Percentiles rank a stretch among this genome's conserved stretches.
These are phyloP conservation scores for Falciphora oryzae DNA, from an alignment of 2,329 filamentous ascomycete species.

Conservation along the genomic window DNA sequence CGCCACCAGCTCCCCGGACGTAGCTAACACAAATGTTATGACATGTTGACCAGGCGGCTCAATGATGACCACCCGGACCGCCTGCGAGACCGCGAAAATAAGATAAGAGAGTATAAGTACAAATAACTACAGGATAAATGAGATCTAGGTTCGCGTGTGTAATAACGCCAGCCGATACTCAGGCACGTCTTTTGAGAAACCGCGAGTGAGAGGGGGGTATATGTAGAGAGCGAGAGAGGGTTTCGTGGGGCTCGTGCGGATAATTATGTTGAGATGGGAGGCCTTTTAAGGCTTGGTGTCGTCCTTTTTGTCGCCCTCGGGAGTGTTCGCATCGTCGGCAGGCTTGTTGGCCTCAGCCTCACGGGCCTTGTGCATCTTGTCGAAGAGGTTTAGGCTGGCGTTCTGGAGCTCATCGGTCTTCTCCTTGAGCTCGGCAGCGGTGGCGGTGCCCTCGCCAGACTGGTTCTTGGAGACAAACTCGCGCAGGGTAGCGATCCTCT, in stretches of 20 bases:
- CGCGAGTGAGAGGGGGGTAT: conserved; percentile 20
- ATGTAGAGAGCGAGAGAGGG: conserved; percentile 11
- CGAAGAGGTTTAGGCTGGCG: conserved; percentile 92
- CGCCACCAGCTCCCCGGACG: conserved; percentile 16
- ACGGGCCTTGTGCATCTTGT: conserved; percentile 99
- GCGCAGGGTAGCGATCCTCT: conserved; percentile 83
- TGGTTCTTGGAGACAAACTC: conserved; percentile 94
- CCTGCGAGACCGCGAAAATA: conserved; percentile 26
- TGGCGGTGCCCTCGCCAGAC: conserved; percentile 79
- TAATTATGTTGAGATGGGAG: conserved; percentile 10
- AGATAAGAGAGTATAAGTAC: conserved; percentile 43
- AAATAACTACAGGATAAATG: conserved; percentile 35
- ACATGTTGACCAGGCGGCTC: conserved; percentile 19
- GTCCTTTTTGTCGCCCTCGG: conserved; percentile 72
- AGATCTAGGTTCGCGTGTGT: conserved; percentile 25
- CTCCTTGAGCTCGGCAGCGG: conserved; percentile 91
- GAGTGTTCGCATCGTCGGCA: conserved; percentile 50
- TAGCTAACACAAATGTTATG: conserved; percentile 35
- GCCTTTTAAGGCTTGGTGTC: conserved; percentile 59
- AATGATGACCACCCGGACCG: conserved; percentile 11
- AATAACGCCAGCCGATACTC: conserved; percentile 22
- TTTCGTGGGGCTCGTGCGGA: conserved; percentile 9
- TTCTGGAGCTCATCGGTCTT: conserved; percentile 98
- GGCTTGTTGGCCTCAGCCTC: conserved; percentile 51
- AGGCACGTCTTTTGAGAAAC: conserved; percentile 23